Evolutionary conservation across 257 asterid species (phyloP), one percentile per base, ranked within the genome.

Genomic region (Plectranthus barbatus): DNA sequence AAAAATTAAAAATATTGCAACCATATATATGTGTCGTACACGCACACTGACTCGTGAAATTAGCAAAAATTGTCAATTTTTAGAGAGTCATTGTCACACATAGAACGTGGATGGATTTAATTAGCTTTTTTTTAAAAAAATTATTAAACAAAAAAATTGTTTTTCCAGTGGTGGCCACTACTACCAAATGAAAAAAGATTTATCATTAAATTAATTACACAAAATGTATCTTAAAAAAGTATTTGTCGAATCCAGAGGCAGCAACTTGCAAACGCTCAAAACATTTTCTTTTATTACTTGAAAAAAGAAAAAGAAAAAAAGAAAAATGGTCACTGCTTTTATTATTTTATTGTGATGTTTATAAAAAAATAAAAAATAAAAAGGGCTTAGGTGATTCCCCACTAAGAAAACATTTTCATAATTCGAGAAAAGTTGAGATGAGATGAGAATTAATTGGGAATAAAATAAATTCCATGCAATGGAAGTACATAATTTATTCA

Each of bases 201-300:
- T 62, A 5, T 7, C 3, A 11, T 58, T 74, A 24, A 68, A 67
- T 68, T 63, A 50, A 57, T 41, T 50, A 23, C 47, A 54, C 59
- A 59, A 5, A 3, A 48, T 62, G 61, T 55, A 62, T 68, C 52
- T 44, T 3, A 31, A 33, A 53, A 60, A 59, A 76, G 72, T 10
- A 40, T 57, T 42, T 63, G 75, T 47, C 82, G 72, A 74, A 78
- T n/a, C n/a, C n/a, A n/a, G n/a, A n/a, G n/a, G n/a, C n/a, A n/a
- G n/a, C n/a, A n/a, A n/a, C n/a, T n/a, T n/a, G n/a, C n/a, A n/a
- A n/a, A n/a, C n/a, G n/a, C n/a, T n/a, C n/a, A n/a, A n/a, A n/a
- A n/a, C n/a, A n/a, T n/a, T n/a, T n/a, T n/a, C n/a, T n/a, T n/a
- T n/a, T n/a, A n/a, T n/a, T n/a, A n/a, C n/a, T n/a, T n/a, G n/a